Evolutionary conservation across 192 early-diverging fungal genomes (phyloP), one percentile per base, ranked within the genome.

Genomic region (Linnemannia hyalina): DNA sequence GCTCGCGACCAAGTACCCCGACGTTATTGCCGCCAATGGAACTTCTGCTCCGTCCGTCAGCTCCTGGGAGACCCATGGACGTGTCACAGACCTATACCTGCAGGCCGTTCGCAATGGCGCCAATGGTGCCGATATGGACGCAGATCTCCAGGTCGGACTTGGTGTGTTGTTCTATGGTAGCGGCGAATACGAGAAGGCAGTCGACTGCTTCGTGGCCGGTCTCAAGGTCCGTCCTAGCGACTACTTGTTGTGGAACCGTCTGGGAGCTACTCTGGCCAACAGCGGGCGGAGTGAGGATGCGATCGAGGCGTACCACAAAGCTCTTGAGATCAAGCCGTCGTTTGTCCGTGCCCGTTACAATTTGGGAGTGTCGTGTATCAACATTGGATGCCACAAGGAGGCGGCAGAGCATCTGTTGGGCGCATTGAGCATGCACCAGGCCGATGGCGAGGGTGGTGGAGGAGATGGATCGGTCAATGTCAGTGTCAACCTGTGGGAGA

Each of bases 291-390:
- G 95, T 49, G 90, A 91, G 47, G 91, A 93, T 70, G 98, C 98
- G 16, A 96, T 99, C 36, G 96, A 97, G 10, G 97, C 98, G 18
- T 99, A 99, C 82, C 97, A 96, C 84, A 93, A 95, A 35, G 99
- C 99, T 7, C 90, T 99, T 38, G 94, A 97, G 78, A 90, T 99
- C 63, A 97, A 98, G 77, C 98, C 99, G 5, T 93, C 93, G 29
- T 99, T 96, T 92, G 95, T 99, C 22, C 94, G 99, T 38, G 99
- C 97, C n/a, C 92, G 98, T 65, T 99, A 98, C 91, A 99, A 99
- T 89, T 86, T 99, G 55, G 97, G 97, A 10, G 95, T 99, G 44
- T 94, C 94, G n/a, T 97, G 97, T 82, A 95, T 99, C 68, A 97
- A 98, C 83, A 91, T 99, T 89, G 95, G 95, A 16, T 94, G 96